Evolutionary conservation across 1,284 basidiomycete species (phyloP), one percentile per base, ranked within the genome.

Genomic region (Anthracocystis walkeri): DNA sequence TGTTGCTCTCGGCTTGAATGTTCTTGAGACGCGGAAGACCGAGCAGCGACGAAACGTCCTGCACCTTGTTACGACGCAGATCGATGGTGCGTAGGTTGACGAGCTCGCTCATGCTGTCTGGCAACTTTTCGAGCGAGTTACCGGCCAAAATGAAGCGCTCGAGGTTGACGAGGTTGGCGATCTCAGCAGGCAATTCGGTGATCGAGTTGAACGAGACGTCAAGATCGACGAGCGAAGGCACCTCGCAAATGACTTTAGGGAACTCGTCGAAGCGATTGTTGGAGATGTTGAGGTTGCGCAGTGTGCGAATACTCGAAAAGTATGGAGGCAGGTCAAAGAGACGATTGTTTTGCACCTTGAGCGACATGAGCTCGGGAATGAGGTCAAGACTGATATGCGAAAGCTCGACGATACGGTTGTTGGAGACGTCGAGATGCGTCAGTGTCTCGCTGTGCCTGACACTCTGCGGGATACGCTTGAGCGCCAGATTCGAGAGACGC

Each of bases 201-300:
- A 99, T 92, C 84, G 89, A 90, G 87, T 99, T 99, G 88, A 98
- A 98, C 0, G 96, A 98, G 48, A 97, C 89, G 84, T 99, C 96
- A 21, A 99, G 90, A 79, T 96, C 93, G 33, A 90, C 87, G 29
- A 99, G 89, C 20, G 88, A 89, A 6, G 88, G 87, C 83, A 98
- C 90, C 65, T 92, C 88, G 84, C 90, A 92, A 20, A 99, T 89
- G 25, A 93, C 92, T 0, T 87, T 71, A 0, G 96, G 95, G 65
- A 99, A 89, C n/a, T 84, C 86, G 46, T 90, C 90, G 85, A 98
- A 95, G 83, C 94, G 94, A 88, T 99, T 99, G 87, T 98, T 99
- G 53, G 94, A 97, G 72, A 99, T 92, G 87, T 98, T 97, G 80
- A 99, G 89, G 51, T 90, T 90, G 59, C 90, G 90, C 57, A 98